phyloP scores from a whole-genome alignment of 306 rosid species.

The Cicer bijugum region DNA sequence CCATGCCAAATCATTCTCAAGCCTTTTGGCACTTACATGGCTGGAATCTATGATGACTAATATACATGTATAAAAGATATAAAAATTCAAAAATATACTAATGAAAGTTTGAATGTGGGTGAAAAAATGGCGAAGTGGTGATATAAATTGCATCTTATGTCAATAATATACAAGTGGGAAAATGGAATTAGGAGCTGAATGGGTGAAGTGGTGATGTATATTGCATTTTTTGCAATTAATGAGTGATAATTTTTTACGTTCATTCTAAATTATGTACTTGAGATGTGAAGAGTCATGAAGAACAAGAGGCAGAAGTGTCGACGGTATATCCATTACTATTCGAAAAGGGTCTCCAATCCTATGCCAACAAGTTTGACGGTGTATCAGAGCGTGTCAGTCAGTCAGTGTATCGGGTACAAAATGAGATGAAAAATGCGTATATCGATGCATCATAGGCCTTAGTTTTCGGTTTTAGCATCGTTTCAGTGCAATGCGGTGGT shows the following conservation, averaged over 20 bases:
- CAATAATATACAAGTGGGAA: background rate
- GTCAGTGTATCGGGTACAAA: no score
- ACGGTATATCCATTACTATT: no score
- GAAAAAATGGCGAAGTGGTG: background rate
- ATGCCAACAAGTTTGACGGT: no score
- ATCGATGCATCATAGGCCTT: background rate
- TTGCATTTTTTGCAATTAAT: no score
- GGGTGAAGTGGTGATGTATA: background rate
- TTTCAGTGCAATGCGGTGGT: constrained; percentile 7
- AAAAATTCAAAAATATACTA: background rate
- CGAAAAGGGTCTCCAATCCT: no score
- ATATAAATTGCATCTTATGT: background rate
- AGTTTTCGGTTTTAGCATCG: constrained; percentile 8
- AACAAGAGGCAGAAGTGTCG: no score
- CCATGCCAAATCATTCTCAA: constrained; percentile 14
- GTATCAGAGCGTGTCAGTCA: no score
- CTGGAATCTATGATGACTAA: background rate
- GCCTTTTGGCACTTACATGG: constrained; percentile 18
- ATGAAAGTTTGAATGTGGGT: background rate
- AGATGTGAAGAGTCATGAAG: no score
- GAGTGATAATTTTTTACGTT: no score
- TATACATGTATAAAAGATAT: background rate
- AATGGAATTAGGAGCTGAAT: background rate
- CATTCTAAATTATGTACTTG: no score
- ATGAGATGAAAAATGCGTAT: no score